Evolutionary conservation across 2,329 filamentous ascomycete species (phyloP), one percentile per base, ranked within the genome.

Genomic region (Zopfia rhizophila): DNA sequence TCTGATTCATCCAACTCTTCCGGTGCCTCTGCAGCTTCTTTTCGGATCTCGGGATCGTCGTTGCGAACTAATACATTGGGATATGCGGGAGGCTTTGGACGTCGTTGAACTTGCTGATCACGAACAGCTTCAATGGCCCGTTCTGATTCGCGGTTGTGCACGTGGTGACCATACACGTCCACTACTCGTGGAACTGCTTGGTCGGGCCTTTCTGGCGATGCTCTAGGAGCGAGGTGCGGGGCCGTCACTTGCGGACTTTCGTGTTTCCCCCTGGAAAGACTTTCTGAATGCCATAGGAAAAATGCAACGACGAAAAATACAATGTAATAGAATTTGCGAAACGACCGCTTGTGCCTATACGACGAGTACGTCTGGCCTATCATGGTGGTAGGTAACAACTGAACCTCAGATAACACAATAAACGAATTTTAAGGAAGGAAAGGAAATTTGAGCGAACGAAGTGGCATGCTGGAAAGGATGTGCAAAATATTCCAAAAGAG

Each of bases 301-400:
- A 54, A 27, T 7, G 29, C 22, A n/a, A 35, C 12, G 12, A 51
- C 17, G 17, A 48, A 12, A 14, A 54, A 46, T 12, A 51, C 12
- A 29, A 23, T 29, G 25, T 42, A 51, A 22, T 44, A 51, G 27
- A 37, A 33, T 17, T 37, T 44, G 18, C 41, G 45, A 31, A 47
- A 44, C 18, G 49, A 49, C 13, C 53, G 47, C 16, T 44, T 29
- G n/a, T 44, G 44, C 16, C 53, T 43, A 25, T 49, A 45, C 7
- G 42, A 32, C 24, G 27, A 33, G 12, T 43, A 45, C 18, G 45
- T 29, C 5, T 31, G 27, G 12, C 45, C 43, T 7, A 44, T 41
- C 47, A 54, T 51, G 41, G 23, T 18, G 33, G 21, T 21, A 11
- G 21, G 31, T 19, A 45, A 37, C 25, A 25, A 32, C 30, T 35